Base-by-base conservation (phyloP, 2,329 filamentous ascomycete species). In the Stagonosporopsis cucurbitacearum region DNA sequence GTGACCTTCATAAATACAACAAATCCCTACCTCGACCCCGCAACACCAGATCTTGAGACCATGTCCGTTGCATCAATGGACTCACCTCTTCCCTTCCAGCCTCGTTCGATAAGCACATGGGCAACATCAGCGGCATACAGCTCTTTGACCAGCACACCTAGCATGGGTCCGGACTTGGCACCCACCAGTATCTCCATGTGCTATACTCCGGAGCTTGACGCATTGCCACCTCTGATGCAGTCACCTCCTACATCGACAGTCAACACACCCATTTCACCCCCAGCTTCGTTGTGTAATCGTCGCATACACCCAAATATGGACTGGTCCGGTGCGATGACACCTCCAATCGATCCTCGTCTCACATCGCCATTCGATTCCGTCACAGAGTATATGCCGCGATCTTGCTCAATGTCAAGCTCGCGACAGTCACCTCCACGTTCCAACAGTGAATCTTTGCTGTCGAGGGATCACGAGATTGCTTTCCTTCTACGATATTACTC, bases 1-100 rank as follows among this genome's bases (percentile, higher is more conserved):
- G 84, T 88, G 37, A 84, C 83, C 6, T 88, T 88, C 64, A 79
- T 86, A 64, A 82, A 87, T 65, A 85, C 84, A 54, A 83, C 81
- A 35, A 85, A 88, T 65, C 85, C 85, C 2, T 87, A 85, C 67
- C 80, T 84, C 23, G 83, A 86, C 37, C 72, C 72, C 3, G 65
- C 66, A 32, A 74, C 72, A 41, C 72, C 74, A 35, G 72, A 75
- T 26, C 67, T 67, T 40, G 72, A 75, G 43, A 62, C 51, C 33
- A 65, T 74, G 57, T 75, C 72, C 20, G 50, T 57, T n/a, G 51
- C 63, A 13, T 74, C 72, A 12, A 66, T 65, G 50, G 71, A 73
- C 32, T 75, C 72, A 4, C 71, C 72, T 9, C 57, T 59, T 15
- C 65, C 68, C 6, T 71, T 73, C 30, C 70, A 74, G 39, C 54